Conservation (phyloP, 2,329 filamentous ascomycete genomes). For the Penicillium brevicompactum region DNA sequence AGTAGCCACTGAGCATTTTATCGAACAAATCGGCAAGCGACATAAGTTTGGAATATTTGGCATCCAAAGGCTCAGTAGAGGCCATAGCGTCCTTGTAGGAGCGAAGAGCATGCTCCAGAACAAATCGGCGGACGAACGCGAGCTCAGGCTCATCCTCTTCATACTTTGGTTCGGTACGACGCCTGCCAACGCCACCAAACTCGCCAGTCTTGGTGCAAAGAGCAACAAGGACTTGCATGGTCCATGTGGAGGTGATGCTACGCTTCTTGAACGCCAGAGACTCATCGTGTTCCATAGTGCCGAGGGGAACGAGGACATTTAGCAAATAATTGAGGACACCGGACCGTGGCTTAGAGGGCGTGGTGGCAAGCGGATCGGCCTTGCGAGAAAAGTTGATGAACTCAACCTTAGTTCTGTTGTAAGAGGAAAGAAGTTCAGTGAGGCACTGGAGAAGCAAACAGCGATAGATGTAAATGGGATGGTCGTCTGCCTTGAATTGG, state of each 20-base stretch:
- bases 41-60: constrained; percentile 84
- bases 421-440: constrained; percentile 85
- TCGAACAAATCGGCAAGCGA: constrained; percentile 89
- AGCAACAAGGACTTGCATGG: constrained; percentile 82
- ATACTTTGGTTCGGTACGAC: constrained; percentile 48
- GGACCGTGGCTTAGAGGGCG: constrained; percentile 90
- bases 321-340: constrained; percentile 93
- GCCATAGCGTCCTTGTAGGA: constrained; percentile 85
- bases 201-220: constrained; percentile 88
- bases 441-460: constrained; percentile 94
- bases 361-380: constrained; percentile 77
- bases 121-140: constrained; percentile 90
- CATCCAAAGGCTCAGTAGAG: constrained; percentile 77
- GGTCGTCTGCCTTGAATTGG: constrained; percentile 85
- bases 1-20: constrained; percentile 81
- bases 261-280: constrained; percentile 81
- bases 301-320: constrained; percentile 71
- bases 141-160: constrained; percentile 55
- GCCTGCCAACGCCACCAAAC: constrained; percentile 60
- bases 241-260: constrained; percentile 78
- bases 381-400: constrained; percentile 99
- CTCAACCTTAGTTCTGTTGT: constrained; percentile 93
- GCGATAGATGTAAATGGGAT: constrained; percentile 94
- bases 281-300: constrained; percentile 69
- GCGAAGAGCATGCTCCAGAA: constrained; percentile 88